Conservation (phyloP, 306 rosid species). For the Sicyos edulis region DNA sequence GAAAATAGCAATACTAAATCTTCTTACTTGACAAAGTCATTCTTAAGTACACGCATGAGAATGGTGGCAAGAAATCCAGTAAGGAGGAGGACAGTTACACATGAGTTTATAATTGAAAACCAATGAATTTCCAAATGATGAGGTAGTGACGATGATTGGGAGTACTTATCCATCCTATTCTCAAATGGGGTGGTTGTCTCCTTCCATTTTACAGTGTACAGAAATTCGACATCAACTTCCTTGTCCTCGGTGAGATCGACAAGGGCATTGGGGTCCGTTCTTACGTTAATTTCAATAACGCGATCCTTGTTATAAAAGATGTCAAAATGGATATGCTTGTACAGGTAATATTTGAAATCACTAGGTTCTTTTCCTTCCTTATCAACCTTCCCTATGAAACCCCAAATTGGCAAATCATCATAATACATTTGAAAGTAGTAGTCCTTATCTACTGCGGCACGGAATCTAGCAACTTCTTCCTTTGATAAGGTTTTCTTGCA, state of each 20-base stretch:
- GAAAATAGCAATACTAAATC: neutral
- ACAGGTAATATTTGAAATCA: constrained; percentile 59
- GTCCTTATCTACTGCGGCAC: constrained; percentile 61
- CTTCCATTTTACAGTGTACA: constrained; percentile 74
- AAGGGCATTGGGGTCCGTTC: constrained; percentile 50
- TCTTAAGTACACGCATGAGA: constrained; percentile 82
- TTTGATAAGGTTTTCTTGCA: constrained; percentile 48
- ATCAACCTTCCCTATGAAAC: constrained; percentile 71
- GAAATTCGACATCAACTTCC: constrained; percentile 52
- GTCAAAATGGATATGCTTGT: constrained; percentile 72
- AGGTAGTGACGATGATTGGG: constrained; percentile 58
- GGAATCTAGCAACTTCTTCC: constrained; percentile 54
- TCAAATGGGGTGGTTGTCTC: constrained; percentile 64
- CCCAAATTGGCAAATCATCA: constrained; percentile 91
- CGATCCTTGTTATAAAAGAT: constrained; percentile 63
- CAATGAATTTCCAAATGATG: constrained; percentile 89
- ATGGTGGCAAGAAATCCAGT: constrained; percentile 81
- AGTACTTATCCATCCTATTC: constrained; percentile 81
- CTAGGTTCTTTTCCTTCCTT: constrained; percentile 70
- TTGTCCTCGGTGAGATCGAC: constrained; percentile 68
- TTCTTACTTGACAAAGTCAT: constrained; percentile 86
- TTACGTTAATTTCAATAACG: constrained; percentile 62
- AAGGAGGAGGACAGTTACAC: constrained; percentile 76
- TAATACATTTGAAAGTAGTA: constrained; percentile 86
- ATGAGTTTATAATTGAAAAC: constrained; percentile 84